Percentiles rank a stretch among this genome's conserved stretches.
Conservation (phyloP, 306 rosid species). For the Cicer bijugum region DNA sequence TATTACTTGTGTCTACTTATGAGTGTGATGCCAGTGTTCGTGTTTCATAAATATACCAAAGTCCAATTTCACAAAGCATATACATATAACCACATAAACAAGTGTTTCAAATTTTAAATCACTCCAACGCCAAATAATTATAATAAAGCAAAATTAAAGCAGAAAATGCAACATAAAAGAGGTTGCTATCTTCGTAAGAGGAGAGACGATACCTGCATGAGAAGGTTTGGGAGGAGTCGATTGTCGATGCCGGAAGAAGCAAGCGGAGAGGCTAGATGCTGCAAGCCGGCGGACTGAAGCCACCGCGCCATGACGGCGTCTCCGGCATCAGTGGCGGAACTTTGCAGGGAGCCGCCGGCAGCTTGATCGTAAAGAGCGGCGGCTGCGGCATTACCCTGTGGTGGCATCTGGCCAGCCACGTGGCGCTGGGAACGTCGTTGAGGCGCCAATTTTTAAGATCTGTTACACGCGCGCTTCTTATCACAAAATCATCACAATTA, state of each 20-base stretch:
- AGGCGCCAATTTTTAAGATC: conserved; percentile 99
- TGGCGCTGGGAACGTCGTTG: conserved; percentile 99
- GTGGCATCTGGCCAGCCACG: conserved; percentile 99
- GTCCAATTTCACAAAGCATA: conserved; percentile 34
- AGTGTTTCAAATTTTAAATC: background rate
- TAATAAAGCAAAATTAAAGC: background rate
- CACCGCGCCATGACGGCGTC: conserved; percentile 99
- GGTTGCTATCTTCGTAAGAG: background rate
- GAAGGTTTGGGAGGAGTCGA: conserved; percentile 87
- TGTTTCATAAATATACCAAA: background rate
- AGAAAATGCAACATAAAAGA: background rate
- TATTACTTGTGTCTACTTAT: no score
- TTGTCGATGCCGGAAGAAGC: conserved; percentile 82
- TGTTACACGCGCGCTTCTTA: conserved; percentile 58
- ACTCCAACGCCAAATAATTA: conserved; percentile 21
- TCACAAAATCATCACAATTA: conserved; percentile 8
- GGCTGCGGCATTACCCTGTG: conserved; percentile 96
- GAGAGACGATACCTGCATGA: conserved; percentile 71
- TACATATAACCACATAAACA: conserved; percentile 27
- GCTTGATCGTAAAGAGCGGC: conserved; percentile 67
- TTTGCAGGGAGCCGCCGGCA: conserved; percentile 66
- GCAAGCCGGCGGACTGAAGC: conserved; percentile 99
- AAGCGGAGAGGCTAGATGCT: conserved; percentile 97
- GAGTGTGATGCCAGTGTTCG: no score
- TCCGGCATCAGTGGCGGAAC: conserved; percentile 73